Conservation (phyloP, 495 filamentous ascomycete genomes). For the Neurospora intermedia region DNA sequence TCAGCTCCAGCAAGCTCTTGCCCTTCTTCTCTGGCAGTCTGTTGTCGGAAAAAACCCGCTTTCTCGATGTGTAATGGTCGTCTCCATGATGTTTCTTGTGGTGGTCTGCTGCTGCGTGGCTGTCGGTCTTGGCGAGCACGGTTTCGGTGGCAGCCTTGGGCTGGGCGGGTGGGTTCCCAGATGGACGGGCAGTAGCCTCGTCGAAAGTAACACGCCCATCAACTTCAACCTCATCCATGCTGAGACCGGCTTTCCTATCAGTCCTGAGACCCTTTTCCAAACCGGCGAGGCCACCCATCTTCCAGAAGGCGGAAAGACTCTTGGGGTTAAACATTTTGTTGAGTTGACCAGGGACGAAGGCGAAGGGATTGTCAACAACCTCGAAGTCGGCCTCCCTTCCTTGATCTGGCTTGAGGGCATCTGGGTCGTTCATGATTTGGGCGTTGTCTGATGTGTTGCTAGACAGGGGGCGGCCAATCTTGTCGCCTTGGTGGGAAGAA, state of each 20-base stretch:
- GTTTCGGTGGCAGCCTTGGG: constrained; percentile 9
- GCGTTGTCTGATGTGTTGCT: constrained; percentile 27
- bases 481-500: constrained; percentile 28
- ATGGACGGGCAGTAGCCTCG: constrained; percentile 35
- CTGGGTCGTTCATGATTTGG: constrained; percentile 37
- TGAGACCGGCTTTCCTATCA: constrained; percentile 52
- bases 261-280: constrained; percentile 59
- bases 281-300: constrained; percentile 55
- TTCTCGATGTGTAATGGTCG: constrained; percentile 48
- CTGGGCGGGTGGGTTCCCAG: constrained; percentile 20
- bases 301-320: constrained; percentile 57
- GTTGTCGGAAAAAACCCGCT: constrained; percentile 62
- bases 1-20: constrained; percentile 57
- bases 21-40: constrained; percentile 63
- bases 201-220: constrained; percentile 49
- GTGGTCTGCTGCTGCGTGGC: neutral
- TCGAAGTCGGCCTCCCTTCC: constrained; percentile 54
- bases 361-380: constrained; percentile 58
- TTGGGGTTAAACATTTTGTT: constrained; percentile 71
- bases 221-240: constrained; percentile 52
- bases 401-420: constrained; percentile 56
- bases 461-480: constrained; percentile 19
- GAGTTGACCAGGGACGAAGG: constrained; percentile 58
- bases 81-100: constrained; percentile 11
- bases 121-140: constrained; percentile 4